Conservation (phyloP, 176 grass and related monocot genomes). For the Tillandsia leiboldiana region DNA sequence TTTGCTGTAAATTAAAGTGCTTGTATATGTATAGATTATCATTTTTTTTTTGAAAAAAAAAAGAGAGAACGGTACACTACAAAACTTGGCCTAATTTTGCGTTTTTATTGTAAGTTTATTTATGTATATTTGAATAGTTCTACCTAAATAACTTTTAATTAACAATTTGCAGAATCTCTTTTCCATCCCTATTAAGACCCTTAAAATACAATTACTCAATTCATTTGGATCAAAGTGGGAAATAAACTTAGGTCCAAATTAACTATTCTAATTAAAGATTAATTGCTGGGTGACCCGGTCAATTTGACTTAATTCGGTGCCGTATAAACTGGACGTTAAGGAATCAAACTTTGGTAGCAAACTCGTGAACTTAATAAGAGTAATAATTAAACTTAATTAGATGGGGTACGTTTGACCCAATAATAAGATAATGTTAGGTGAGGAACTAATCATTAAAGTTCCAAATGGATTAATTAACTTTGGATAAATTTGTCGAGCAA, state of each 20-base stretch:
- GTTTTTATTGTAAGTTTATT: no score
- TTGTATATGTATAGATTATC: no score
- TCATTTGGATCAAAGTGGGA: not conserved
- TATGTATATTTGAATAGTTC: no score
- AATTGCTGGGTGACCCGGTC: not conserved
- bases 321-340: not conserved
- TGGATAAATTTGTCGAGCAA: no score
- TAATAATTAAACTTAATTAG: no score
- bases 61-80: no score
- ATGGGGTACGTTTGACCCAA: no score
- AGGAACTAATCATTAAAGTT: not conserved
- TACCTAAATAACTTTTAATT: no score
- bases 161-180: not conserved
- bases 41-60: no score
- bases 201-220: not conserved
- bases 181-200: not conserved
- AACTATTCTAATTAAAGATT: not conserved
- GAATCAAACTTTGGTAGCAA: not conserved
- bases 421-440: not conserved
- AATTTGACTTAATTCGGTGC: not conserved
- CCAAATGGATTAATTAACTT: not conserved
- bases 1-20: no score
- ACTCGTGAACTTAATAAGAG: no score
- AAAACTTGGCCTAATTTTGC: no score
- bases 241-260: not conserved